Conservation (phyloP, 1,139 yeast genomes). For the Suhomyces guaymorum region DNA sequence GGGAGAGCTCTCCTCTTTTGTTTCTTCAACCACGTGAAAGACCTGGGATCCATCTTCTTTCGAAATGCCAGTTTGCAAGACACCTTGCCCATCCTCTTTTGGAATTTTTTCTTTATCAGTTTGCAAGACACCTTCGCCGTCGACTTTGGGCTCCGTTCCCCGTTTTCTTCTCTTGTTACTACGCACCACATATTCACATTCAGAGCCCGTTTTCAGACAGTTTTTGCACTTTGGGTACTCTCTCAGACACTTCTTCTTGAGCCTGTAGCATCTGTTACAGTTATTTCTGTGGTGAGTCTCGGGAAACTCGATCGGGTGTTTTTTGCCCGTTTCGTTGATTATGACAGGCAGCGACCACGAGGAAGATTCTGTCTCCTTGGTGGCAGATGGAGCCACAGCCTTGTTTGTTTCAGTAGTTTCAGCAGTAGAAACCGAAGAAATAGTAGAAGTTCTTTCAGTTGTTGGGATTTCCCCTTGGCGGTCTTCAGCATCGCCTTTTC, state of each 20-base stretch:
- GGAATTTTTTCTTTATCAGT: no score
- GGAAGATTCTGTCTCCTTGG: no score
- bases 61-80: conserved; percentile 4
- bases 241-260: conserved; percentile 46
- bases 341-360: conserved; percentile 3
- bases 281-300: conserved; percentile 36
- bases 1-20: conserved; percentile 1
- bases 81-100: no score
- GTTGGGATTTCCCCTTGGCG: no score
- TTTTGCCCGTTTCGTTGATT: conserved; percentile 7
- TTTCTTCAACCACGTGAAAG: conserved; percentile 5
- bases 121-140: conserved; percentile 9
- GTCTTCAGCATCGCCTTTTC: background rate
- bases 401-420: no score
- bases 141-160: conserved; percentile 3
- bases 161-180: conserved; percentile 28
- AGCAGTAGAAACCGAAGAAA: no score
- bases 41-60: conserved; percentile 7
- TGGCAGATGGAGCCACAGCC: no score
- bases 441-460: no score
- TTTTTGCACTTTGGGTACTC: conserved; percentile 40
- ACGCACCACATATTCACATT: conserved; percentile 41
- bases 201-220: conserved; percentile 37
- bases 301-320: conserved; percentile 21
- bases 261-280: conserved; percentile 45